Conservation (phyloP, 2,329 filamentous ascomycete genomes). For the Penicillium frequentans region DNA sequence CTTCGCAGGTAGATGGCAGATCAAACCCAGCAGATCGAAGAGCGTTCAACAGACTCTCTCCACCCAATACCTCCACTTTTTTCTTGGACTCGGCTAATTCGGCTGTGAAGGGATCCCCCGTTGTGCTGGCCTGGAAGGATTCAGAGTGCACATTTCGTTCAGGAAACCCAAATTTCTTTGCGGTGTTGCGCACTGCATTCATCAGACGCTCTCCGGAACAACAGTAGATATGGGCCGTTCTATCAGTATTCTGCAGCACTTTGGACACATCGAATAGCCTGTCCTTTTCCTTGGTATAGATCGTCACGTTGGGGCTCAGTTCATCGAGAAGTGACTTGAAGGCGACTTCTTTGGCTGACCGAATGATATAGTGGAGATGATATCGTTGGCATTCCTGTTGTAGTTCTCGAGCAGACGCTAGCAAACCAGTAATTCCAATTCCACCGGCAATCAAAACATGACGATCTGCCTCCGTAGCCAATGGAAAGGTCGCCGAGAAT, state of each 20-base stretch:
- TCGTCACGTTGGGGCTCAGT: not conserved
- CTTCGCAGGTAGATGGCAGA: too few relatives aligned
- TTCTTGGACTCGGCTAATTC: slow-evolving; percentile 3
- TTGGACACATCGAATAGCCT: not conserved
- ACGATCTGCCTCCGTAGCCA: too few relatives aligned
- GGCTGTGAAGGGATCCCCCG: slow-evolving; percentile 6
- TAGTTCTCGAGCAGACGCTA: too few relatives aligned
- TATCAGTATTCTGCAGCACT: not conserved
- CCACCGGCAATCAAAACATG: too few relatives aligned
- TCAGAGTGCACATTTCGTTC: slow-evolving; percentile 5
- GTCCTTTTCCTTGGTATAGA: not conserved
- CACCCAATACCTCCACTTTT: not conserved
- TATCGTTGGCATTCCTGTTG: too few relatives aligned
- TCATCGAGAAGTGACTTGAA: not conserved
- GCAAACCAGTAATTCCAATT: too few relatives aligned
- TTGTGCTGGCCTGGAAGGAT: slow-evolving; percentile 2
- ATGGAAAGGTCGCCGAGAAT: too few relatives aligned
- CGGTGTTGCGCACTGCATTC: not conserved
- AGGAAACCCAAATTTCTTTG: not conserved
- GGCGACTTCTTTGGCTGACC: too few relatives aligned
- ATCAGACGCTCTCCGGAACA: not conserved
- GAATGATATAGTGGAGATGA: too few relatives aligned
- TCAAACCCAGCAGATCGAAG: not conserved
- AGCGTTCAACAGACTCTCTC: slow-evolving; percentile 2
- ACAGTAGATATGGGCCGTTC: not conserved